A percentile compares a stretch with the other conserved stretches of the same genome.
Evolutionary conservation across 2,329 filamentous ascomycete genomes (phyloP).

Genomic region (Colletotrichum tropicicola): DNA sequence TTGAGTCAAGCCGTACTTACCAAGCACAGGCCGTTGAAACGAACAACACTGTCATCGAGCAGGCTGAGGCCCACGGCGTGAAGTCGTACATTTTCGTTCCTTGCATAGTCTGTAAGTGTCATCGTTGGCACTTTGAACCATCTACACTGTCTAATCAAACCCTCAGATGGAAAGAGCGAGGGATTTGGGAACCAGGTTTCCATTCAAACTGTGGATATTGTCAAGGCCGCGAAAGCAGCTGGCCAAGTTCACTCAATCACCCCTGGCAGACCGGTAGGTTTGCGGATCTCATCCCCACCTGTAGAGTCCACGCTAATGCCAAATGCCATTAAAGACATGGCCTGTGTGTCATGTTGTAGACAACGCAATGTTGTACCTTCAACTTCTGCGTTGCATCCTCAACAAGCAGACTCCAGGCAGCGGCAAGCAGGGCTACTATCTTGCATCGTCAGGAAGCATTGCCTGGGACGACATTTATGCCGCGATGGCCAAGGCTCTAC

Average conservation of each 20-base stretch:
- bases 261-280: background rate
- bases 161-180: background rate
- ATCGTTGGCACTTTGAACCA: too few relatives aligned
- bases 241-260: background rate
- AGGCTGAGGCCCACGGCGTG: slow-evolving; percentile 50
- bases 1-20: background rate
- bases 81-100: slow-evolving; percentile 61
- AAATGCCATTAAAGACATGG: slow-evolving; percentile 48
- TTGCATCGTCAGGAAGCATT: slow-evolving; percentile 57
- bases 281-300: too few relatives aligned
- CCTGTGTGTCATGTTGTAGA: slow-evolving; percentile 62
- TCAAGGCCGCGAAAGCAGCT: background rate
- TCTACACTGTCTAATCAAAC: background rate
- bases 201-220: background rate
- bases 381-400: slow-evolving; percentile 54
- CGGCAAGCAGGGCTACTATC: slow-evolving; percentile 57
- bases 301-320: too few relatives aligned
- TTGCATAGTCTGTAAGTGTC: slow-evolving; percentile 57
- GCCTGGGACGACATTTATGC: slow-evolving; percentile 60
- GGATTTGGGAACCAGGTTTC: background rate
- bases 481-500: slow-evolving; percentile 51
- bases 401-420: slow-evolving; percentile 43
- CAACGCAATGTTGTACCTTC: slow-evolving; percentile 54
- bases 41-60: slow-evolving; percentile 54
- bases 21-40: slow-evolving; percentile 44